A percentile compares a stretch with the other conserved stretches of the same genome.
Conservation (phyloP, 345 rosid genomes). For the Aegle marmelos region DNA sequence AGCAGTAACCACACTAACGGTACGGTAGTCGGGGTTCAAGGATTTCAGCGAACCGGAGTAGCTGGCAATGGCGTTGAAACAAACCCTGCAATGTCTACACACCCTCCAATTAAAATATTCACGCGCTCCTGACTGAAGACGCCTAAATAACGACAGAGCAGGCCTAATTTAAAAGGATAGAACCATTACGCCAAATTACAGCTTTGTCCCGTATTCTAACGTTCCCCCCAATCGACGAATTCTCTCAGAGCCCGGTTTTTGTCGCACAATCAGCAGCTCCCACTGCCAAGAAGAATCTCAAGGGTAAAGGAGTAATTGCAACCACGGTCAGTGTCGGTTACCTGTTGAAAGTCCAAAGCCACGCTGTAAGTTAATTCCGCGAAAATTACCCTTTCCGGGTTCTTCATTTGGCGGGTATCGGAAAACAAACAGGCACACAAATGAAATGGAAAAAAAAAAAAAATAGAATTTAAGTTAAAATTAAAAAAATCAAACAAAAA, state of each 20-base stretch:
- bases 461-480: background rate
- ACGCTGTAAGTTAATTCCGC: constrained; percentile 13
- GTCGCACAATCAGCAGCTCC: background rate
- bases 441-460: background rate
- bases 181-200: background rate
- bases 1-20: no score
- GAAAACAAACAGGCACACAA: background rate
- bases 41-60: background rate
- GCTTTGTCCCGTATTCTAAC: background rate
- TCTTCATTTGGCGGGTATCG: constrained; percentile 29
- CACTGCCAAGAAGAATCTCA: background rate
- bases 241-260: background rate
- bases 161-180: background rate
- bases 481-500: background rate
- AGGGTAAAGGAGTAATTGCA: constrained; percentile 12
- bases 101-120: no score
- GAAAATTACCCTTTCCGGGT: constrained; percentile 10
- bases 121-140: background rate
- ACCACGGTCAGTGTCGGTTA: constrained; percentile 28
- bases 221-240: no score
- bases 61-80: background rate
- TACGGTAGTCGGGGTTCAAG: background rate
- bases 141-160: background rate
- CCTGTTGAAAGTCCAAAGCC: constrained; percentile 11
- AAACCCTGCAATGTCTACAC: background rate